Conservation (phyloP, 2,329 filamentous ascomycete species). For the Ophiostoma sp. region DNA sequence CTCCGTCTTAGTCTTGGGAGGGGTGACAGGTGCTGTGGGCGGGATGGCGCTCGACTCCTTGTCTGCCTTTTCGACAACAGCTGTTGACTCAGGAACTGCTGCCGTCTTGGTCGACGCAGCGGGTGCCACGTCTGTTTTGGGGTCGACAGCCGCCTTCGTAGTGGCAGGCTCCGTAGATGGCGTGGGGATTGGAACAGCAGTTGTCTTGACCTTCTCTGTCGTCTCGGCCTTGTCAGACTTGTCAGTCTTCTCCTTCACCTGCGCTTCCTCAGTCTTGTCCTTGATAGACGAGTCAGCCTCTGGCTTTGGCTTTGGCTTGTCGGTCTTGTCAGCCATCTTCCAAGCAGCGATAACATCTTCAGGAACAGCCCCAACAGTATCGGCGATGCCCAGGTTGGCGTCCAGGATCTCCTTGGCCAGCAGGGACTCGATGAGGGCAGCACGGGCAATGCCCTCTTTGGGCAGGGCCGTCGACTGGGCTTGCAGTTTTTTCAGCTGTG, state of each 20-base stretch:
- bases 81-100: background rate
- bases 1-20: background rate
- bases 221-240: background rate
- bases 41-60: background rate
- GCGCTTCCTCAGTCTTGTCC: background rate
- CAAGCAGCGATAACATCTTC: conserved; percentile 31
- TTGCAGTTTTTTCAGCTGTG: conserved; percentile 45
- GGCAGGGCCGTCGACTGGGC: conserved; percentile 37
- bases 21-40: background rate
- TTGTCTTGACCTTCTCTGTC: background rate
- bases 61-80: background rate
- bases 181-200: background rate
- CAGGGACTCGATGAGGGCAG: conserved; percentile 43
- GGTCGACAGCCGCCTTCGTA: background rate
- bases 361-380: conserved; percentile 42
- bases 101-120: background rate
- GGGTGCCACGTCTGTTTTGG: background rate
- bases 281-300: background rate
- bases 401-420: conserved; percentile 45
- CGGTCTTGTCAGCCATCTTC: conserved; percentile 24
- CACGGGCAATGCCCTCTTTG: conserved; percentile 43
- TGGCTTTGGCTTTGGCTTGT: conserved; percentile 18
- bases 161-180: background rate
- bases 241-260: background rate
- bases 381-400: conserved; percentile 41